These are phyloP conservation scores for Cutaneotrichosporon sp. DNA, from an alignment of 1,284 basidiomycete species.

Conservation along the genomic window DNA sequence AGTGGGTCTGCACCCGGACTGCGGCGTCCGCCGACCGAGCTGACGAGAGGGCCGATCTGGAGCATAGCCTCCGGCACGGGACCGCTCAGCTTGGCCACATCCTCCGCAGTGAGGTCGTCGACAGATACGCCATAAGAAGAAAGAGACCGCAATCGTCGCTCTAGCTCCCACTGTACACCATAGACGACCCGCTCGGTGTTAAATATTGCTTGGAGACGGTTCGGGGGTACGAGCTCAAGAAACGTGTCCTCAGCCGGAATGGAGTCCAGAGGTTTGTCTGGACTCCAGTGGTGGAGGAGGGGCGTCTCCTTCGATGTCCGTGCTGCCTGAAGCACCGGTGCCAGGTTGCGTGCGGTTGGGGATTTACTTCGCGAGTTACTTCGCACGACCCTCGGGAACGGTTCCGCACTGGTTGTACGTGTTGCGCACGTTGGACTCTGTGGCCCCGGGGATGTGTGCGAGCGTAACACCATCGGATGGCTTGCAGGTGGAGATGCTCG, in stretches of 20 bases:
- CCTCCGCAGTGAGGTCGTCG: constrained; percentile 19
- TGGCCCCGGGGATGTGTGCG: no score
- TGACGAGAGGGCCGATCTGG: neutral
- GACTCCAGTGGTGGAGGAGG: neutral
- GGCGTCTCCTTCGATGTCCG: neutral
- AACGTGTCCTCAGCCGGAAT: neutral
- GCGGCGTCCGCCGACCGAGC: neutral
- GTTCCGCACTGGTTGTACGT: no score
- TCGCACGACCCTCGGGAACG: no score
- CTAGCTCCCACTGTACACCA: constrained; percentile 35
- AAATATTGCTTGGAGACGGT: constrained; percentile 19
- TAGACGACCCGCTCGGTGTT: constrained; percentile 20
- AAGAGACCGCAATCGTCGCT: constrained; percentile 13
- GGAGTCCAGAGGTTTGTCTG: neutral
- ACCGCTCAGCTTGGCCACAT: constrained; percentile 21
- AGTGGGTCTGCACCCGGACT: neutral
- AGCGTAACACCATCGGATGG: neutral
- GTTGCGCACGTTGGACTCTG: no score
- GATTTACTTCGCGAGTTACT: no score
- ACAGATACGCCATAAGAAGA: constrained; percentile 1
- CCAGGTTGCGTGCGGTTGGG: neutral
- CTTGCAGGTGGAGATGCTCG: neutral
- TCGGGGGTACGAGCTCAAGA: constrained; percentile 17
- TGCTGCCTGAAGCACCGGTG: neutral
- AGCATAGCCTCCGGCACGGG: constrained; percentile 9